phyloP scores from a whole-genome alignment of 179 eudicot genomes.

The Beta corolliflora region DNA sequence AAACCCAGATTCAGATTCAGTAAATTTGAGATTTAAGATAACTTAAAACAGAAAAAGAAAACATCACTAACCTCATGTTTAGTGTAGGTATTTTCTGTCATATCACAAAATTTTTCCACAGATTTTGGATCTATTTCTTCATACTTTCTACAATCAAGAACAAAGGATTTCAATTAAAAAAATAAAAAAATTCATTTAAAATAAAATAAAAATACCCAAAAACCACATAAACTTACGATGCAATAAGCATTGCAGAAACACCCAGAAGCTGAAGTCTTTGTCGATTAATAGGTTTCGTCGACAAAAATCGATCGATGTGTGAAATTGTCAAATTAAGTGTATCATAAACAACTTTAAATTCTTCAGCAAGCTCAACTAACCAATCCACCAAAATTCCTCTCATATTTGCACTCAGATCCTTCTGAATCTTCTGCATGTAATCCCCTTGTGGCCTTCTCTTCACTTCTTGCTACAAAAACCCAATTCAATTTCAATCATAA shows the following conservation, averaged over 20 bases:
- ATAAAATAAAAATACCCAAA: background rate
- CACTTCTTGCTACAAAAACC: constrained; percentile 33
- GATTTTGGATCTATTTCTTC: too few species aligned
- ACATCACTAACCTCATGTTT: too few species aligned
- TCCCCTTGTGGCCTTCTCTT: constrained; percentile 42
- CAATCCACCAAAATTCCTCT: constrained; percentile 57
- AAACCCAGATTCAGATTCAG: too few species aligned
- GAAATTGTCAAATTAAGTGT: constrained; percentile 47
- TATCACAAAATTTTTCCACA: too few species aligned
- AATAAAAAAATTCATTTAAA: background rate
- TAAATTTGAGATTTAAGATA: too few species aligned
- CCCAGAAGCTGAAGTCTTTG: constrained; percentile 51
- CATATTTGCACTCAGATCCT: constrained; percentile 48
- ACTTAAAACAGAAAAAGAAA: too few species aligned
- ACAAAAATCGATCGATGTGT: constrained; percentile 47
- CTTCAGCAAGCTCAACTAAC: constrained; percentile 54
- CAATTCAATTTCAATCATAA: constrained; percentile 11
- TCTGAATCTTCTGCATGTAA: constrained; percentile 42
- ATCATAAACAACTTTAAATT: constrained; percentile 44
- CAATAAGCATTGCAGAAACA: constrained; percentile 49
- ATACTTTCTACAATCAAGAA: constrained; percentile 7
- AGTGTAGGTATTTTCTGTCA: too few species aligned
- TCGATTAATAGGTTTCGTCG: constrained; percentile 37
- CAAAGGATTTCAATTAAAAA: background rate
- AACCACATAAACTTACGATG: constrained; percentile 39